These are phyloP conservation scores for Helianthus annuus DNA, from an alignment of 129 eudicot genomes.

Conservation along the genomic window HanXRQr2.0-SUNRISE NC_035443.2:3253673-3254172, in stretches of 20 bases:
- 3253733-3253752: no score
- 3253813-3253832: neutral
- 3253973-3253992: conserved; percentile 15
- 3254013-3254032: neutral
- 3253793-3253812: no score
- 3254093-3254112: conserved; percentile 68
- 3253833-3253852: neutral
- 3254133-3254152: conserved; percentile 75
- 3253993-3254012: neutral
- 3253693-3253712: no score
- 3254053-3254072: neutral
- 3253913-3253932: no score
- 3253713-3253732: no score
- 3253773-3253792: no score
- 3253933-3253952: no score
- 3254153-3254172: conserved; percentile 83
- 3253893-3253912: no score
- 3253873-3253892: no score
- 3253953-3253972: neutral
- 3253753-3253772: no score
- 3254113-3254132: conserved; percentile 88
- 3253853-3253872: neutral
- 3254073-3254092: conserved; percentile 34
- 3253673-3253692: no score
- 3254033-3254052: neutral